phyloP scores from a whole-genome alignment of 305 asterid species.

The Nicotiana rustica region DNA sequence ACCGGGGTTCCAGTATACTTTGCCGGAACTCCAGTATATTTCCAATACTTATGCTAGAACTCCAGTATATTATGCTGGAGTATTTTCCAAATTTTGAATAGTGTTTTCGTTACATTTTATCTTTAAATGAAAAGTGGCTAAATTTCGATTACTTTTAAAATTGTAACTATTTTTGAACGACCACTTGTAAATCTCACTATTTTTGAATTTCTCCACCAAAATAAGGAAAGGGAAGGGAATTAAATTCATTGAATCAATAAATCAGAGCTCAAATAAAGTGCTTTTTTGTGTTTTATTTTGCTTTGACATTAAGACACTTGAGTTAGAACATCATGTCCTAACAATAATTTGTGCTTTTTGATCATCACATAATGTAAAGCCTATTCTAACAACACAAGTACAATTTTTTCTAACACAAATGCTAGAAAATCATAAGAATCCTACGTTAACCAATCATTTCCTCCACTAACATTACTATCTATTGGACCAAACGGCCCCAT shows the following conservation, averaged over 20 bases:
- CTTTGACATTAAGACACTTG: not conserved
- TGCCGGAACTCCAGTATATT: too few relatives aligned
- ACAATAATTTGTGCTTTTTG: not conserved
- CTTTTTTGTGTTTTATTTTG: not conserved
- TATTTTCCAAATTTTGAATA: too few relatives aligned
- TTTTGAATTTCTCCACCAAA: too few relatives aligned
- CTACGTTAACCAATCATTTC: not conserved
- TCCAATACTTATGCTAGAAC: too few relatives aligned
- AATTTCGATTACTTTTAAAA: too few relatives aligned
- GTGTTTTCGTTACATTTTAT: too few relatives aligned
- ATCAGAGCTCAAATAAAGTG: not conserved
- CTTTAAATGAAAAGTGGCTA: too few relatives aligned
- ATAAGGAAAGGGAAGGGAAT: too few relatives aligned
- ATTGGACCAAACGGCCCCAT: not conserved
- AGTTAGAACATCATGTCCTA: not conserved
- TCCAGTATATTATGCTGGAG: too few relatives aligned
- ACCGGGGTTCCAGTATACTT: too few relatives aligned
- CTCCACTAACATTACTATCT: conserved; percentile 7
- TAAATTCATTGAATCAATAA: not conserved
- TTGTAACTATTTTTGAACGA: too few relatives aligned
- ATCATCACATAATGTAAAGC: not conserved
- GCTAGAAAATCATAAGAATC: conserved; percentile 4
- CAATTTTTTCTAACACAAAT: not conserved
- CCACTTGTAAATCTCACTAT: too few relatives aligned
- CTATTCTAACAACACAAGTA: not conserved